phyloP scores from a whole-genome alignment of 257 asterid genomes.

The Gentiana straminea region DNA sequence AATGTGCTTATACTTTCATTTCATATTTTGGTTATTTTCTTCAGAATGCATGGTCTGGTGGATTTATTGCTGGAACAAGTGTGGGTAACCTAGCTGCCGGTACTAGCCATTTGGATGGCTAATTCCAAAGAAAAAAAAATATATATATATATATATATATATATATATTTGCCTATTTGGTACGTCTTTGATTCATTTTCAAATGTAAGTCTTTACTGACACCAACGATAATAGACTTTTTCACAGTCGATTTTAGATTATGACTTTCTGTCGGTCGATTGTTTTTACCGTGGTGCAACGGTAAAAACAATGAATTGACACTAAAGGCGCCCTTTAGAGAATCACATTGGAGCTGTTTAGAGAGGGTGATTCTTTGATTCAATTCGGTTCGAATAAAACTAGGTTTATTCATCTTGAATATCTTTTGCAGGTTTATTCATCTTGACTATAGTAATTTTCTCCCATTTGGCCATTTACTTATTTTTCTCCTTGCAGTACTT shows the following conservation, averaged over 20 bases:
- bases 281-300: neutral
- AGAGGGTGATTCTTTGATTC: too few species aligned
- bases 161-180: neutral
- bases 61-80: slow-evolving; percentile 81
- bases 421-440: too few species aligned
- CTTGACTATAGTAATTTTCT: too few species aligned
- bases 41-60: slow-evolving; percentile 97
- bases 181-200: neutral
- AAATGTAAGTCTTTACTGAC: neutral
- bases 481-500: too few species aligned
- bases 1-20: neutral
- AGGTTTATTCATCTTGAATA: too few species aligned
- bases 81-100: slow-evolving; percentile 43
- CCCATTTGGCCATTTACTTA: too few species aligned
- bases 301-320: neutral
- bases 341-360: too few species aligned
- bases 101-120: slow-evolving; percentile 12
- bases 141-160: neutral
- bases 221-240: neutral
- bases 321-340: too few species aligned
- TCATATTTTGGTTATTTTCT: slow-evolving; percentile 9
- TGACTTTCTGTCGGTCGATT: too few species aligned
- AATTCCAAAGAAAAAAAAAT: neutral
- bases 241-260: too few species aligned
- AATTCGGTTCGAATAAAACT: too few species aligned